Evolutionary conservation across 176 grass and related monocot genomes (phyloP), one percentile per base, ranked within the genome.

Genomic region (Coix lacrymajobi): DNA sequence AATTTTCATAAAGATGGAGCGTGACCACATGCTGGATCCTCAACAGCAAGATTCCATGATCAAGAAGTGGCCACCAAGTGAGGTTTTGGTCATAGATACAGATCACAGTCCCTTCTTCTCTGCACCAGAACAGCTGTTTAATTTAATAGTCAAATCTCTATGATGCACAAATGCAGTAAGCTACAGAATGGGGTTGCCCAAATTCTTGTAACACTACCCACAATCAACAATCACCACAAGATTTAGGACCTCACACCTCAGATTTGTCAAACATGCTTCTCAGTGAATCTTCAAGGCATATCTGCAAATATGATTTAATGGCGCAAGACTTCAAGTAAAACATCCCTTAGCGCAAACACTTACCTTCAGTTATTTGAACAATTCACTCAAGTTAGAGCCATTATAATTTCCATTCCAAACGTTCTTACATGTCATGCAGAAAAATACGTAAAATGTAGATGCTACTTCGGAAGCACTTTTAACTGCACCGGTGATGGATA

Each of bases 101-200:
- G 89, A 91, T 76, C 92, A 94, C 44, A 87, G 87, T 39, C 92
- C 87, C 57, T 94, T 94, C 82, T 94, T 94, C 81, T 91, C 89
- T 43, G 92, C 87, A 54, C 81, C 87, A 37, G 66, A 66, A 54
- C 60, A 87, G 17, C 87, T 92, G 22, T 89, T 81, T 54, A 70
- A 87, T 52, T 62, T 94, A 33, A 88, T 94, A 58, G 49, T 84
- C 10, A 81, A 91, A 85, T 89, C 88, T 81, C 73, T 89, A 71
- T 85, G 83, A 89, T 85, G 34, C 34, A 85, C 71, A 70, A 71
- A 32, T 77, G 77, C 20, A 76, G 17, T 60, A 26, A 68, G 44
- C 46, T 85, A 30, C 24, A 71, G 30, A 56, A 32, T 44, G 63
- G 36, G 45, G 15, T 9, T 81, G 54, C 41, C 17, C 34, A 6